Evolutionary conservation across 371 early-diverging fungal genomes (phyloP).

Genomic region (Saksenaea vasiformis): DNA sequence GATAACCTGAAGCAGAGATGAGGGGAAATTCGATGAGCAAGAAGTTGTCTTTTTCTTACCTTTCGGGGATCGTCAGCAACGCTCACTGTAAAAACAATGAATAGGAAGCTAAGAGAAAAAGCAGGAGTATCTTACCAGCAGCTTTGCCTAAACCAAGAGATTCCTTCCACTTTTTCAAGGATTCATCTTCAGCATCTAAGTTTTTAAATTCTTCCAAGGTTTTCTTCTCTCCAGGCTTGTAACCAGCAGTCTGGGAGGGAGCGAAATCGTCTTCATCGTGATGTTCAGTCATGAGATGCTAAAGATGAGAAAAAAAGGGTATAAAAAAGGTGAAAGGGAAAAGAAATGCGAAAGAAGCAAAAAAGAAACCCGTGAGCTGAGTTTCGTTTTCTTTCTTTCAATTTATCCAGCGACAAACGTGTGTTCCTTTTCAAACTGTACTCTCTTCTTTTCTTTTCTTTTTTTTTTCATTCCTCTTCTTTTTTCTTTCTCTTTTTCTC

Average conservation of each 20-base stretch:
- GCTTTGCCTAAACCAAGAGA: slow-evolving; percentile 75
- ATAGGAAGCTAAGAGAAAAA: not conserved
- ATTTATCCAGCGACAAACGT: slow-evolving; percentile 11
- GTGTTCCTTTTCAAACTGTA: slow-evolving; percentile 2
- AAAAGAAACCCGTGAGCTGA: slow-evolving; percentile 9
- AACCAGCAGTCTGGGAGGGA: slow-evolving; percentile 74
- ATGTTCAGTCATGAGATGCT: slow-evolving; percentile 32
- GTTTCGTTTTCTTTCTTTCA: slow-evolving; percentile 6
- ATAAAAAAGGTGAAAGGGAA: not conserved
- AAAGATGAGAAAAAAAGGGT: not conserved
- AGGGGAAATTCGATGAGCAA: not conserved
- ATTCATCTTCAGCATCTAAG: slow-evolving; percentile 88
- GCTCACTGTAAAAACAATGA: slow-evolving; percentile 19
- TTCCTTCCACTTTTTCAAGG: slow-evolving; percentile 91
- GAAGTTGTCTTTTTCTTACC: slow-evolving; percentile 28
- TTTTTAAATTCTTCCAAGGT: slow-evolving; percentile 78
- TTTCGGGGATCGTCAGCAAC: slow-evolving; percentile 63
- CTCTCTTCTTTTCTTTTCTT: no score
- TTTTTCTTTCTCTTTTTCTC: not conserved
- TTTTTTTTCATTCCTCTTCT: slow-evolving; percentile 8
- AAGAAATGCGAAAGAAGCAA: slow-evolving; percentile 6
- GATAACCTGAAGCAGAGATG: slow-evolving; percentile 49
- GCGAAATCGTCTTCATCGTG: slow-evolving; percentile 73
- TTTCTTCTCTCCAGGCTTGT: slow-evolving; percentile 85
- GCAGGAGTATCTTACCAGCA: slow-evolving; percentile 32